Evolutionary conservation across 768 basidiomycete genomes (phyloP).

Genomic region (Mycena indigotica): DNA sequence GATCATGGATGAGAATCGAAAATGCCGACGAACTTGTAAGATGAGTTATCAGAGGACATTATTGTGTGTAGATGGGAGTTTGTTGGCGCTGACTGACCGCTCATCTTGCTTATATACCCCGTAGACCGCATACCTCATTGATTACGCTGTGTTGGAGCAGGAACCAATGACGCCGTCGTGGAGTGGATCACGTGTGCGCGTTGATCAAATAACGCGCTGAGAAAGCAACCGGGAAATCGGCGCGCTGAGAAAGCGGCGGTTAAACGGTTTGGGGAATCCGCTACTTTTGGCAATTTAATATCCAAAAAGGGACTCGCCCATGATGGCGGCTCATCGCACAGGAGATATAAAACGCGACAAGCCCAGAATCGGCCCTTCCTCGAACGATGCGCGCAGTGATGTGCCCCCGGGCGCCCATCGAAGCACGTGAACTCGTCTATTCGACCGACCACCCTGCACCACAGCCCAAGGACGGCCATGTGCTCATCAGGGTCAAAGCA

Average conservation of each 20-base stretch:
- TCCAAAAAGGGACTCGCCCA: too few relatives aligned
- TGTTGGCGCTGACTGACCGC: neutral
- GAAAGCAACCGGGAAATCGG: too few relatives aligned
- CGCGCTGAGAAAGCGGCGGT: too few relatives aligned
- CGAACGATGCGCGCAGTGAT: constrained; percentile 29
- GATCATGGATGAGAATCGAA: neutral
- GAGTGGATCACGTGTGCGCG: neutral
- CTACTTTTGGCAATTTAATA: too few relatives aligned
- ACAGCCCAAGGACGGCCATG: constrained; percentile 24
- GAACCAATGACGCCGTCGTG: neutral
- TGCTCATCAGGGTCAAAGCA: constrained; percentile 27
- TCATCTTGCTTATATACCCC: neutral
- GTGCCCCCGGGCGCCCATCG: constrained; percentile 27
- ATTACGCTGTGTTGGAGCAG: neutral
- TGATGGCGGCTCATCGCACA: too few relatives aligned
- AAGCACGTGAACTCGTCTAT: constrained; percentile 24
- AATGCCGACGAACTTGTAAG: neutral
- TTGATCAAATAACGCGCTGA: too few relatives aligned
- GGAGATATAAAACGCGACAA: too few relatives aligned
- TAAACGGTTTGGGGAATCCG: too few relatives aligned
- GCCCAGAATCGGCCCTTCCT: too few relatives aligned
- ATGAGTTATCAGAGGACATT: neutral
- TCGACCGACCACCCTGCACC: constrained; percentile 22
- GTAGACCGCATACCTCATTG: neutral
- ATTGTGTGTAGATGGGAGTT: neutral